Evolutionary conservation across 2,329 filamentous ascomycete species (phyloP), one percentile per base, ranked within the genome.

Genomic region (Fusarium sterilihyphosum): DNA sequence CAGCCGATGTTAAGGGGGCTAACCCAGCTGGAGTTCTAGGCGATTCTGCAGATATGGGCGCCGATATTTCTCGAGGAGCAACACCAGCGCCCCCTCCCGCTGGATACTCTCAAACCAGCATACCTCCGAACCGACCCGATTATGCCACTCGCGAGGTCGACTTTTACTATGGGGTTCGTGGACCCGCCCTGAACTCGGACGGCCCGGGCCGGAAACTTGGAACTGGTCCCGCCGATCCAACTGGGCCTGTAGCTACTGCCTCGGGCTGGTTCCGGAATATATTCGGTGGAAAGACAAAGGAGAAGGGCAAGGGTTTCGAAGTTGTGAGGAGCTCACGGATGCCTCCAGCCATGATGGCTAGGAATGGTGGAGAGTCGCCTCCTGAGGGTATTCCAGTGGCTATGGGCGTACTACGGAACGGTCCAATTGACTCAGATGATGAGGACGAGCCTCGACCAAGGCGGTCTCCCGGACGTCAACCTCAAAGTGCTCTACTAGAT

Each of bases 231-330:
- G 95, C 95, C 14, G 96, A 99, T 84, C 96, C 96, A 2, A 98
- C 95, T 43, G 94, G 95, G 2, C 94, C 95, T 0, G 93, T 98
- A 26, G 93, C 94, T 4, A 96, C 94, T 13, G 96, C 96, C 0
- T 93, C 93, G 1, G 94, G 94, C 9, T 99, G 96, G 95, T 90
- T 98, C 82, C 92, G 94, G 76, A 89, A 88, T 60, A 80, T 98
- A 11, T 89, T 98, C 67, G 92, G 92, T 18, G 93, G 92, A 22
- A 97, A 97, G 84, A 94, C 92, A 12, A 98, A 98, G 80, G 96
- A 98, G 75, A 97, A 97, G 83, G 92, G 92, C 74, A 98, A 98
- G 83, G 96, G 96, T 0, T 99, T 99, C 76, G 96, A 98, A 81
- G 96, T 99, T 10, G 96, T 99, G 22, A 88, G 96, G 78, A 98